Conservation (phyloP, 2,329 filamentous ascomycete species). For the Pyricularia pennisetigena region DNA sequence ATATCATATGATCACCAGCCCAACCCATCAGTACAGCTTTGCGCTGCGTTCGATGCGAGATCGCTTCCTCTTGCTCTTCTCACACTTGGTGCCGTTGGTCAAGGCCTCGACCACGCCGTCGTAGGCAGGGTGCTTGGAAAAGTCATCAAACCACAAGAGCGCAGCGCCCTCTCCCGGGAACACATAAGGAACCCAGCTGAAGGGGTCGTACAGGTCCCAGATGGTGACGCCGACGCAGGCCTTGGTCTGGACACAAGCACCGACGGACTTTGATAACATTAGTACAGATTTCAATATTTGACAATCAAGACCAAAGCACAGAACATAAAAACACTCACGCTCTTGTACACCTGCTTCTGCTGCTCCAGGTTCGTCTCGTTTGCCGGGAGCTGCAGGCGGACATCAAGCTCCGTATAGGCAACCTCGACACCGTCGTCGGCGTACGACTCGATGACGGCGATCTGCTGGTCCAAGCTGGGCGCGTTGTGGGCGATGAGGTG, state of each 20-base stretch:
- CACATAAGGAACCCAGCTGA: constrained; percentile 6
- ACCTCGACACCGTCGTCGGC: constrained; percentile 30
- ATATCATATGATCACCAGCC: background rate
- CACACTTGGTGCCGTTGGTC: constrained; percentile 18
- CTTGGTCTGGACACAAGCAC: constrained; percentile 5
- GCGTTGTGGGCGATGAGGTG: constrained; percentile 33
- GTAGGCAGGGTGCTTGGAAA: constrained; percentile 31
- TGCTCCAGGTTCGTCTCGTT: constrained; percentile 3
- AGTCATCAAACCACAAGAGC: constrained; percentile 15
- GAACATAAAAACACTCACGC: background rate
- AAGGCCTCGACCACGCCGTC: constrained; percentile 23
- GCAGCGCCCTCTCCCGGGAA: constrained; percentile 5
- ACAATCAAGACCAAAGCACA: background rate
- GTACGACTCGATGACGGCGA: constrained; percentile 27
- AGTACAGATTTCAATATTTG: too few species aligned
- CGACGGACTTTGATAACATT: background rate
- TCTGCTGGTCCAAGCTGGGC: constrained; percentile 22
- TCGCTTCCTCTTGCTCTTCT: constrained; percentile 1
- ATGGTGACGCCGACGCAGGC: constrained; percentile 6
- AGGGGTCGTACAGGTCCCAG: constrained; percentile 7
- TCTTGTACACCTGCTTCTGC: constrained; percentile 5
- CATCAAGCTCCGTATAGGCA: constrained; percentile 37
- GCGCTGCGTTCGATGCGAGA: background rate
- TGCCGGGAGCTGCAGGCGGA: constrained; percentile 1
- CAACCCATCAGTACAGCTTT: background rate